phyloP scores from a whole-genome alignment of 768 basidiomycete species.

The Pulveroboletus frians region DNA sequence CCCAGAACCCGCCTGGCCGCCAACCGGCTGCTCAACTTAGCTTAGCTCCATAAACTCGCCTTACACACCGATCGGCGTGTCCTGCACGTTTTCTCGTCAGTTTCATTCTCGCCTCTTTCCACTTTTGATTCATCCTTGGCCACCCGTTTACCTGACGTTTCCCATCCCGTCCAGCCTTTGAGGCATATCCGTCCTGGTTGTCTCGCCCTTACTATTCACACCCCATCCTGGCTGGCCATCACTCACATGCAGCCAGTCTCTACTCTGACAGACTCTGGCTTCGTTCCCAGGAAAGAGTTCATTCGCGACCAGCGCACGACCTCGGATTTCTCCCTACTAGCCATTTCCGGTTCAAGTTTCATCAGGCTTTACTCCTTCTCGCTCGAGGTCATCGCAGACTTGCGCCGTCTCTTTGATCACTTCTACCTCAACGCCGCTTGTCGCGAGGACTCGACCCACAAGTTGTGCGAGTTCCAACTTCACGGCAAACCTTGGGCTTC shows the following conservation, averaged over 20 bases:
- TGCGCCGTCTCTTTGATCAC: conserved; percentile 53
- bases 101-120: conserved; percentile 23
- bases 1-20: conserved; percentile 6
- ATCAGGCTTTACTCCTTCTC: conserved; percentile 71
- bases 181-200: conserved; percentile 24
- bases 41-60: conserved; percentile 6
- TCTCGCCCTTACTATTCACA: conserved; percentile 18
- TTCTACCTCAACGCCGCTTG: conserved; percentile 39
- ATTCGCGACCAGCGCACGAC: conserved; percentile 49
- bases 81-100: conserved; percentile 31
- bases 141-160: conserved; percentile 38
- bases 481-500: conserved; percentile 70
- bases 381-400: conserved; percentile 42
- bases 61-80: conserved; percentile 24
- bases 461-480: conserved; percentile 61
- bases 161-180: conserved; percentile 27
- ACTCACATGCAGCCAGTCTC: conserved; percentile 30
- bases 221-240: conserved; percentile 23
- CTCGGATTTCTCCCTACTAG: conserved; percentile 63
- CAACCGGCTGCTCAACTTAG: conserved; percentile 10
- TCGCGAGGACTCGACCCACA: conserved; percentile 52
- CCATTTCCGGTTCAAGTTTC: conserved; percentile 59
- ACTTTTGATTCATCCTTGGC: conserved; percentile 27
- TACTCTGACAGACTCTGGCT: conserved; percentile 40
- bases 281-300: conserved; percentile 71